These are phyloP conservation scores for Saturnispora dispora DNA, from an alignment of 805 yeast genomes.

Conservation along the genomic window DNA sequence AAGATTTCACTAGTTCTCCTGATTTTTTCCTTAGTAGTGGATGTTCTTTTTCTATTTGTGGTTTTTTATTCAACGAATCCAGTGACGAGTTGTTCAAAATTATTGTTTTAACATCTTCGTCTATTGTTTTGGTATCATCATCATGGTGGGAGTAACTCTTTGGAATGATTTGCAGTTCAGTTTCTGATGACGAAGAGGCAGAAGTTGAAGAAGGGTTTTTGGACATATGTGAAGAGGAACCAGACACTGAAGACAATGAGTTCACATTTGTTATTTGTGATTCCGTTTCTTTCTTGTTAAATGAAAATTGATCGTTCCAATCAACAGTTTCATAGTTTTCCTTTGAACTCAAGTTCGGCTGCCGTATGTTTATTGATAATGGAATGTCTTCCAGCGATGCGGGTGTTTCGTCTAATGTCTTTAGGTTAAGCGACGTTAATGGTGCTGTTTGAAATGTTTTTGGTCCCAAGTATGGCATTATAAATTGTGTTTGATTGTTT, in stretches of 20 bases:
- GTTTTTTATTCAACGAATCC: neutral
- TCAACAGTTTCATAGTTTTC: neutral
- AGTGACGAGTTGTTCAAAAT: neutral
- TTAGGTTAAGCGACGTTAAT: slow-evolving; percentile 25
- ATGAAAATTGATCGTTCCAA: neutral
- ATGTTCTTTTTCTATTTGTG: neutral
- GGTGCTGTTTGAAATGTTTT: slow-evolving; percentile 30
- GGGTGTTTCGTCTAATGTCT: slow-evolving; percentile 17
- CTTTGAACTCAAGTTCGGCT: neutral
- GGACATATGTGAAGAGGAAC: slow-evolving; percentile 13
- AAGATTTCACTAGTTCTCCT: slow-evolving; percentile 41
- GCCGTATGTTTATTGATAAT: neutral
- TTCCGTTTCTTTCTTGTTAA: neutral
- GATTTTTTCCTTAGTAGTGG: slow-evolving; percentile 41
- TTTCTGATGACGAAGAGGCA: slow-evolving; percentile 13
- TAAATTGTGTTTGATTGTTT: neutral
- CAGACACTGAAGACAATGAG: neutral
- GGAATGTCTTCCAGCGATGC: neutral
- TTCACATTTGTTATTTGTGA: neutral
- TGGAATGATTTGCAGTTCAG: slow-evolving; percentile 5
- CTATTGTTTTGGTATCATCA: neutral
- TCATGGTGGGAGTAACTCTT: neutral
- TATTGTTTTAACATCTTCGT: neutral
- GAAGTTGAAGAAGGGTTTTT: slow-evolving; percentile 23
- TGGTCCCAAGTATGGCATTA: slow-evolving; percentile 30